Conservation (phyloP, 2,329 filamentous ascomycete genomes). For the Thielaviopsis euricoi region DNA sequence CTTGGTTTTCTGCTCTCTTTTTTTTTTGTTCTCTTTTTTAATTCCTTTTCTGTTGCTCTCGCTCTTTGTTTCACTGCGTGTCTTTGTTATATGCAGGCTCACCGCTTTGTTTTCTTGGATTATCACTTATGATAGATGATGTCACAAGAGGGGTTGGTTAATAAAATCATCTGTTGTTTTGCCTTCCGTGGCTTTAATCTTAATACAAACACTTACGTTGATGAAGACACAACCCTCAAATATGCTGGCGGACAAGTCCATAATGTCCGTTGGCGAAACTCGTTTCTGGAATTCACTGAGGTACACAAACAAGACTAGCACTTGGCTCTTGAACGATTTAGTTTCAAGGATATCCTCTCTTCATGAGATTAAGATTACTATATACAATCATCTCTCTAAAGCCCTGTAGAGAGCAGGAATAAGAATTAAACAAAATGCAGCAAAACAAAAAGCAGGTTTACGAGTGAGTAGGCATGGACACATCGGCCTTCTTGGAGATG, state of each 20-base stretch:
- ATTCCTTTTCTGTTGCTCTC: background rate
- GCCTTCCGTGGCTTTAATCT: too few relatives aligned
- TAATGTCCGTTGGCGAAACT: background rate
- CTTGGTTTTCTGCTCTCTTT: background rate
- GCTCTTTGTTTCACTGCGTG: background rate
- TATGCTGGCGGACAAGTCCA: background rate
- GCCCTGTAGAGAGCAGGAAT: background rate
- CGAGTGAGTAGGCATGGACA: slow-evolving; percentile 56
- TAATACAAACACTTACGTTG: too few relatives aligned
- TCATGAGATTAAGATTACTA: background rate
- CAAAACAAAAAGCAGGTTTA: background rate
- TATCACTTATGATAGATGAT: background rate
- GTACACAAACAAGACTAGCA: background rate
- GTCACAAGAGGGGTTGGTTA: background rate
- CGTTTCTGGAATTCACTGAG: background rate
- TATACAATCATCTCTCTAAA: background rate
- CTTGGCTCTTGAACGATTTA: background rate
- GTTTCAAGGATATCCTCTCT: background rate
- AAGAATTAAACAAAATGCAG: background rate
- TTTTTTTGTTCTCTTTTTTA: background rate
- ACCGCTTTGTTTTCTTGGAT: too few relatives aligned
- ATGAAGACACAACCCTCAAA: background rate
- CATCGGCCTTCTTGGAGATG: slow-evolving; percentile 66
- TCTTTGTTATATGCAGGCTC: too few relatives aligned
- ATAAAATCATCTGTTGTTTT: background rate